Evolutionary conservation across 345 rosid species (phyloP).

Genomic region (Pistacia vera): DNA sequence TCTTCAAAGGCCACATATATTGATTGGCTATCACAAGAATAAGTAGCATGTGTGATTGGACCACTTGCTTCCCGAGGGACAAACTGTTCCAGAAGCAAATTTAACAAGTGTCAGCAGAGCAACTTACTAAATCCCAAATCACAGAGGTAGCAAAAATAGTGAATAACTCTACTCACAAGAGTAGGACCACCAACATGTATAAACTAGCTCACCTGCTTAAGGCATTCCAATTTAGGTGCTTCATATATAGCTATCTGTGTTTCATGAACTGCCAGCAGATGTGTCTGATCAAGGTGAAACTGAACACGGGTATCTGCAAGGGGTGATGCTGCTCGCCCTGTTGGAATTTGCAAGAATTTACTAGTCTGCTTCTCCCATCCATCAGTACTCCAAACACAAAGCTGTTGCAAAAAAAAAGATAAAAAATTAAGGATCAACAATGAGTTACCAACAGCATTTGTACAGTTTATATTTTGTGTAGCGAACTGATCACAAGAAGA

Average conservation of each 20-base stretch:
- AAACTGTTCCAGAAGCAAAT: conserved; percentile 49
- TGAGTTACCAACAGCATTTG: neutral
- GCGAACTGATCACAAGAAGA: neutral
- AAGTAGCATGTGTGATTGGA: conserved; percentile 79
- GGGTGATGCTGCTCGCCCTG: conserved; percentile 48
- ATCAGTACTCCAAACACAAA: conserved; percentile 84
- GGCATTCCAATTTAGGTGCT: conserved; percentile 69
- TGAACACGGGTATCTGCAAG: conserved; percentile 79
- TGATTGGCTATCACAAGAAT: conserved; percentile 77
- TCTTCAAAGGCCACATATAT: conserved; percentile 82
- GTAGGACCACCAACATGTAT: neutral
- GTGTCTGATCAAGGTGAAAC: conserved; percentile 68
- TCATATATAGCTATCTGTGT: conserved; percentile 75
- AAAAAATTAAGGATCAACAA: neutral
- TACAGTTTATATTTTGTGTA: neutral
- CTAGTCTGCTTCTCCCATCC: conserved; percentile 74
- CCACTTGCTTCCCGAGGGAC: conserved; percentile 61
- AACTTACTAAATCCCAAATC: conserved; percentile 10
- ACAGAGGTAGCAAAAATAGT: neutral
- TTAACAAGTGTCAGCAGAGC: conserved; percentile 12
- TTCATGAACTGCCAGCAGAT: conserved; percentile 75
- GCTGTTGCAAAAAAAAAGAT: conserved; percentile 31
- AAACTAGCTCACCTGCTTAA: conserved; percentile 54
- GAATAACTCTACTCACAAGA: neutral
- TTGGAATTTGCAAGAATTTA: conserved; percentile 53